Evolutionary conservation across 2,329 filamentous ascomycete species (phyloP), one percentile per base, ranked within the genome.

Genomic region (Aspergillus sp.): DNA sequence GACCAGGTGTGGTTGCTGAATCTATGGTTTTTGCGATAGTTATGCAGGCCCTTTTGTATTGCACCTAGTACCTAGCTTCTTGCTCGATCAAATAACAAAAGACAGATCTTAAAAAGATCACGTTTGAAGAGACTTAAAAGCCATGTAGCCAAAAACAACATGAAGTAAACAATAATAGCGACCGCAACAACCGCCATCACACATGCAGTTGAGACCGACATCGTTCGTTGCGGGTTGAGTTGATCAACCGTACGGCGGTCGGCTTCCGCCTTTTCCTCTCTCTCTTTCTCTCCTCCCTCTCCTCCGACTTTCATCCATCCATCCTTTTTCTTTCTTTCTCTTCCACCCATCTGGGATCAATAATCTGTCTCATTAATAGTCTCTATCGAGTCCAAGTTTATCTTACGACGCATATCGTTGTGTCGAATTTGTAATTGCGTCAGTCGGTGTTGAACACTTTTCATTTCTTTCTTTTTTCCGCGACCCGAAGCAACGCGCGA

Each of bases 261-360:
- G 26, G 26, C 26, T 9, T 29, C 26, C 26, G 51, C 32, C 14
- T 26, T 54, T 46, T 39, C 56, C 14, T 50, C 50, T 47, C 42
- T 47, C 56, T 60, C 52, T 57, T 57, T 54, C 49, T 59, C 45
- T 49, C 55, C 54, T 64, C 56, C 31, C 51, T 26, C 24, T 57
- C 56, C 39, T 46, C 26, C 26, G 6, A 9, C 6, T 29, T 29
- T 29, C 26, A 7, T 9, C 26, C 26, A 29, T 29, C n/a, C n/a
- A 16, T 16, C n/a, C 20, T 29, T 51, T 6, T n/a, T 22, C n/a
- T 4, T 31, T 51, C 26, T 29, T 29, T 29, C 26, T 29, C 4
- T 29, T 9, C n/a, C 49, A 45, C 39, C 24, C 18, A 49, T 31
- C 20, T 49, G 31, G 7, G 22, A 1, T 54, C 5, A n/a, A 6